Percentiles rank a stretch among this genome's conserved stretches.
These are phyloP conservation scores for Albugo laibachii DNA, from an alignment of 352 stramenopile genomes.

Conservation along the genomic window DNA sequence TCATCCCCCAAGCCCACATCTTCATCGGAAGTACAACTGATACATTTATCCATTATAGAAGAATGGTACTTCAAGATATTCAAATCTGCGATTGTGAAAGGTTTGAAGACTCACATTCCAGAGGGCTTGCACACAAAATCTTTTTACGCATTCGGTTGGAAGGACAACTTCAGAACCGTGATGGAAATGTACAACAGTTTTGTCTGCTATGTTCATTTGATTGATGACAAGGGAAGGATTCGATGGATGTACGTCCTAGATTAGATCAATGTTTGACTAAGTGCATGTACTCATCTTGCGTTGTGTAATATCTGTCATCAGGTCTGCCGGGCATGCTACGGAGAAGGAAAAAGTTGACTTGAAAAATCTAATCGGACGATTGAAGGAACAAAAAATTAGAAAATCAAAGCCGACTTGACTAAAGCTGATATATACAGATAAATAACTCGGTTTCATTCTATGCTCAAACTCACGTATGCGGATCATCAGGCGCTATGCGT, in stretches of 20 bases:
- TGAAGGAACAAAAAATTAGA: constrained; percentile 24
- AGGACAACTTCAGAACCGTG: constrained; percentile 57
- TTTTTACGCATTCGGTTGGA: constrained; percentile 52
- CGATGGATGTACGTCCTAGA: constrained; percentile 56
- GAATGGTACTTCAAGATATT: constrained; percentile 81
- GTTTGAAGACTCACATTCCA: constrained; percentile 30
- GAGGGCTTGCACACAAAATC: constrained; percentile 23
- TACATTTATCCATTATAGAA: constrained; percentile 71
- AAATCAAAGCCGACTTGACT: constrained; percentile 5
- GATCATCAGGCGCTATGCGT: background rate
- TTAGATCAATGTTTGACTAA: too few species aligned
- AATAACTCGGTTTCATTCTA: too few species aligned
- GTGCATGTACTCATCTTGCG: background rate
- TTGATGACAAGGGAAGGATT: constrained; percentile 61
- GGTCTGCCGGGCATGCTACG: constrained; percentile 37
- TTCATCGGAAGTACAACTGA: constrained; percentile 23
- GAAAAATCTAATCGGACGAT: constrained; percentile 29
- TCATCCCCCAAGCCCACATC: constrained; percentile 30
- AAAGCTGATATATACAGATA: background rate
- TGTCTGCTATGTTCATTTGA: constrained; percentile 62
- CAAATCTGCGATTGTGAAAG: constrained; percentile 35
- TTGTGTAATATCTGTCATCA: constrained; percentile 13
- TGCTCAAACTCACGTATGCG: too few species aligned
- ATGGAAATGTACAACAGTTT: constrained; percentile 76
- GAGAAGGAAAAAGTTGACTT: constrained; percentile 35